A percentile compares a stretch with the other conserved stretches of the same genome.
These are phyloP conservation scores for Phytophthora europaea DNA, from an alignment of 352 stramenopile genomes.

Conservation along the genomic window DNA sequence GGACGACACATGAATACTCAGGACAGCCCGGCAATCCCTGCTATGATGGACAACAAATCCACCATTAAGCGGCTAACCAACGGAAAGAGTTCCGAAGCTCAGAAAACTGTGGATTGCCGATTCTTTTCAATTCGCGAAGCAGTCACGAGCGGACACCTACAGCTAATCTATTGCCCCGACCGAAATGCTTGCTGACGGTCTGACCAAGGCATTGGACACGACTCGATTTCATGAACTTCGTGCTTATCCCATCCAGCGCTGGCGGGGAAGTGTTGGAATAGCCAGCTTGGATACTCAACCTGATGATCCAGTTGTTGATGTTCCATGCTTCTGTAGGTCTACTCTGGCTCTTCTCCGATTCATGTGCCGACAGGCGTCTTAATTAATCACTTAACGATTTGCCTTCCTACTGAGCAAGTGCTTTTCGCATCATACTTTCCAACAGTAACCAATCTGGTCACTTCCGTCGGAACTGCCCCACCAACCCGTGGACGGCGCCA, in stretches of 20 bases:
- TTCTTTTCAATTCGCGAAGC: neutral
- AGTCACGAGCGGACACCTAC: neutral
- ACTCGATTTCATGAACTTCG: neutral
- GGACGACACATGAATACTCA: neutral
- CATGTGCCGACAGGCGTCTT: neutral
- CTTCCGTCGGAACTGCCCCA: no score
- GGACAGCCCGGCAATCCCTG: neutral
- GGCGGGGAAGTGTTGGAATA: neutral
- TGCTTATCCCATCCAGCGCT: neutral
- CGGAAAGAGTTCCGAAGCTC: neutral
- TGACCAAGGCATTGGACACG: neutral
- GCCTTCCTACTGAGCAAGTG: neutral
- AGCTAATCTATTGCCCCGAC: neutral
- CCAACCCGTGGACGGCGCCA: no score
- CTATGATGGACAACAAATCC: neutral
- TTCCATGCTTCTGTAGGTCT: neutral
- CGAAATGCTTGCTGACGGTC: neutral
- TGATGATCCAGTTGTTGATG: neutral
- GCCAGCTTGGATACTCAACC: neutral
- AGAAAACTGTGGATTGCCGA: neutral
- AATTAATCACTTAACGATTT: neutral
- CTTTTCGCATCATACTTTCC: neutral
- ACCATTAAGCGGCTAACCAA: neutral
- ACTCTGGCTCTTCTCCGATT: neutral
- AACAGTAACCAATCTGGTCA: no score